Base-by-base conservation (phyloP, 192 early-diverging fungal species). In the Thamnidium elegans region DNA sequence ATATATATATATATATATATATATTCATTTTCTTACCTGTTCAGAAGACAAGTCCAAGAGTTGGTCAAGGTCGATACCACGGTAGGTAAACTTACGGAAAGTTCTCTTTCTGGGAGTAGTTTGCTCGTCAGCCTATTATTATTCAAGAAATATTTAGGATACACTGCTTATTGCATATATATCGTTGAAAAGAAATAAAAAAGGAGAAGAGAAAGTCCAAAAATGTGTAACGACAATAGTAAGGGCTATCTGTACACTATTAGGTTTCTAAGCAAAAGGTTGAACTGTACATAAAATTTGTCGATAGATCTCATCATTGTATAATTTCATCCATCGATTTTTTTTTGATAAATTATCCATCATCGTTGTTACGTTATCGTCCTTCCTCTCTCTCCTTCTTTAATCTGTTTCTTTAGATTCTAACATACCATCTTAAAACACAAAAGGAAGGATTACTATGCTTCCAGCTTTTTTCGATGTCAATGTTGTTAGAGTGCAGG, bases 31-130 rank as follows among this genome's bases (percentile, higher is more conserved):
- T 20, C 47, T 42, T 76, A 86, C 85, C 79, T 91, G 90, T 78
- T 94, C 90, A 73, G 83, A 88, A 81, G 83, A 86, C 72, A 97
- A 78, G 79, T 98, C 96, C 72, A 98, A 86, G 78, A 98, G 91
- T 81, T 93, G 87, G 71, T 94, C 92, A 63, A 98, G 92, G 81
- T 98, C 95, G 67, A 97, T 85, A 66, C 96, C 96, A 78, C 96
- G 93, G 94, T 89, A 98, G 79, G 92, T 89, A 88, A 93, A 98
- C 84, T 94, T 98, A 79, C 92, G 86, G 92, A 98, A 98, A 73
- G 92, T 92, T 75, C 96, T 81, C 86, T 92, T 95, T 88, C 90
- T 94, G 43, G 45, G 48, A 56, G 67, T 62, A 43, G 53, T 43
- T 43, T 69, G 59, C 17, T 69, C 59, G 67, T 66, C 65, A 66